phyloP scores from a whole-genome alignment of 768 basidiomycete genomes.

The Tremella mesenterica region DNA sequence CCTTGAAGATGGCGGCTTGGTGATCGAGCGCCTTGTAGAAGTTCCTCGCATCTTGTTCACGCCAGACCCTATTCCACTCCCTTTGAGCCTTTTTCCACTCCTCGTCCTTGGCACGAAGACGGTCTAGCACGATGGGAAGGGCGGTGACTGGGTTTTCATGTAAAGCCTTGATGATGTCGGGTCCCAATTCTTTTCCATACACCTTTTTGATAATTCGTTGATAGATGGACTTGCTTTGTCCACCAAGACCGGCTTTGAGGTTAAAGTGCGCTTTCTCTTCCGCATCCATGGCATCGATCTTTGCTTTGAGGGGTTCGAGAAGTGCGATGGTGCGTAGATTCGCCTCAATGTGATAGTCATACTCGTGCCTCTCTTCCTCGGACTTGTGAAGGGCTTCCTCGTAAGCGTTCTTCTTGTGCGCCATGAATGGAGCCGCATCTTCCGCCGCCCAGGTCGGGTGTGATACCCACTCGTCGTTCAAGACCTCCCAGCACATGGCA shows the following conservation, averaged over 20 bases:
- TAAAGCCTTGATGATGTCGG: conserved; percentile 53
- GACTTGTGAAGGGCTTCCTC: conserved; percentile 94
- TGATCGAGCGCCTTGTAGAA: conserved; percentile 97
- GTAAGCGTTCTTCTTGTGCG: conserved; percentile 93
- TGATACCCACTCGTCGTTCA: conserved; percentile 97
- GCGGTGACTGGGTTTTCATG: conserved; percentile 86
- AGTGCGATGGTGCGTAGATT: conserved; percentile 81
- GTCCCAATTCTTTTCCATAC: conserved; percentile 56
- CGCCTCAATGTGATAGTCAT: conserved; percentile 88
- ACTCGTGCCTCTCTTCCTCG: conserved; percentile 97
- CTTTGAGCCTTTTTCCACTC: conserved; percentile 92
- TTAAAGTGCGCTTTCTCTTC: conserved; percentile 77
- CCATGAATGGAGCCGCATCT: conserved; percentile 74
- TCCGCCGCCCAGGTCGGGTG: conserved; percentile 98
- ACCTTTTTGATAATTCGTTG: conserved; percentile 88
- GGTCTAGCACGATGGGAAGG: conserved; percentile 78
- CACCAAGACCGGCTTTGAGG: conserved; percentile 81
- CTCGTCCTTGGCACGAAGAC: conserved; percentile 87
- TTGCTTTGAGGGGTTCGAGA: conserved; percentile 73
- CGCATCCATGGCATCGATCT: conserved; percentile 77
- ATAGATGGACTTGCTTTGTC: conserved; percentile 75
- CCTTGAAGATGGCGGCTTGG: conserved; percentile 88
- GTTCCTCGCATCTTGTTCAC: conserved; percentile 88
- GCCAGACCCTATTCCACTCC: conserved; percentile 95
- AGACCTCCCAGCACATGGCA: conserved; percentile 84